phyloP scores from a whole-genome alignment of 768 basidiomycete genomes.

The Trametes punicea region DNA sequence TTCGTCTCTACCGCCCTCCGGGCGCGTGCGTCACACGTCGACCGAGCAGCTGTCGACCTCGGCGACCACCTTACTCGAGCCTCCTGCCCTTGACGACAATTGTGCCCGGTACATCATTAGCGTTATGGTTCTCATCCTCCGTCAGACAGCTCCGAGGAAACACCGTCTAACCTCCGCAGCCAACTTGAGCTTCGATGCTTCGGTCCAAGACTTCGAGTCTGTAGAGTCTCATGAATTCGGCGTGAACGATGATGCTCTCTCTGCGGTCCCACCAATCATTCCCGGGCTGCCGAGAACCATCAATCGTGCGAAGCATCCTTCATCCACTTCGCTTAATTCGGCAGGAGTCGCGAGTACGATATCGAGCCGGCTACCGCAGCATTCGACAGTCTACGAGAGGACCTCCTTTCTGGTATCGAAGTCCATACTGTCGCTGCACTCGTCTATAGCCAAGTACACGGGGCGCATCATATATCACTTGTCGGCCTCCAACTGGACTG shows the following conservation, averaged over 20 bases:
- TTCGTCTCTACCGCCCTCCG: slow-evolving; percentile 33
- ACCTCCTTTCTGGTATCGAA: slow-evolving; percentile 28
- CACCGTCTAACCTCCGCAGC: slow-evolving; percentile 56
- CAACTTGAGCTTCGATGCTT: slow-evolving; percentile 56
- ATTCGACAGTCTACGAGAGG: slow-evolving; percentile 27
- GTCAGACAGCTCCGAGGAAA: slow-evolving; percentile 62
- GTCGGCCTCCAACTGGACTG: slow-evolving; percentile 83
- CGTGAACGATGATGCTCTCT: slow-evolving; percentile 15
- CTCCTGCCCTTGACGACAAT: slow-evolving; percentile 72
- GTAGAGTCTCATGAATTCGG: slow-evolving; percentile 34
- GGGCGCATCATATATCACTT: slow-evolving; percentile 83
- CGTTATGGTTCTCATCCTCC: slow-evolving; percentile 79
- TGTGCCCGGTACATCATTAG: slow-evolving; percentile 79
- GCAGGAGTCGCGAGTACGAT: slow-evolving; percentile 9
- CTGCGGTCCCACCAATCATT: slow-evolving; percentile 19
- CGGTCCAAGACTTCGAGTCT: slow-evolving; percentile 70
- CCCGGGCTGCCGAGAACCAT: slow-evolving; percentile 16
- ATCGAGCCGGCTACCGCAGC: slow-evolving; percentile 17
- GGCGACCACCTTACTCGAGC: slow-evolving; percentile 44
- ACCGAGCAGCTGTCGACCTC: slow-evolving; percentile 39
- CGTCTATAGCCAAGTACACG: slow-evolving; percentile 65
- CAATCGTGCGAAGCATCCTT: slow-evolving; percentile 20
- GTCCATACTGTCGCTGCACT: slow-evolving; percentile 43
- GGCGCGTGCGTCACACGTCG: slow-evolving; percentile 37
- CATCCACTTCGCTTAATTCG: slow-evolving; percentile 22